Percentiles rank a stretch among this genome's conserved stretches.
Evolutionary conservation across 192 early-diverging fungal genomes (phyloP).

Genomic region (Radiomyces spectabilis): DNA sequence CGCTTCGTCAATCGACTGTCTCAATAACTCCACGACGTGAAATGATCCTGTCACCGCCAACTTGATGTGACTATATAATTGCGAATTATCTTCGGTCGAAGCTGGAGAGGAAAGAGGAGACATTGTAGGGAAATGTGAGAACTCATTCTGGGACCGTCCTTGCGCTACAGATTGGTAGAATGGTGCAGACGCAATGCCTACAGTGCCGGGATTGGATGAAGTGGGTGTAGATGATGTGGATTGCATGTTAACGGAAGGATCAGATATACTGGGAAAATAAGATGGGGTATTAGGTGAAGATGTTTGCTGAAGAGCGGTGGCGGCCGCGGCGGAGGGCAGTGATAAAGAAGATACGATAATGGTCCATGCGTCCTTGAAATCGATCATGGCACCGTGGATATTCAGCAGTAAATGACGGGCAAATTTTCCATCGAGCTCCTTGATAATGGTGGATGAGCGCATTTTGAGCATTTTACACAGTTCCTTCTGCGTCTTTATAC

Average conservation of each 20-base stretch:
- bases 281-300: slow-evolving; percentile 2
- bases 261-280: background rate
- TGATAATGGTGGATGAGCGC: too few relatives aligned
- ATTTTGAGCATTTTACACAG: too few relatives aligned
- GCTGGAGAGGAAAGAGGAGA: background rate
- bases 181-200: background rate
- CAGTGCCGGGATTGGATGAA: background rate
- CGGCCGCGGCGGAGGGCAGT: background rate
- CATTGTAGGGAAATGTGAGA: background rate
- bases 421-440: slow-evolving; percentile 16
- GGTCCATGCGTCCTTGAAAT: slow-evolving; percentile 20
- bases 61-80: slow-evolving; percentile 15
- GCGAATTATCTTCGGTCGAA: slow-evolving; percentile 3
- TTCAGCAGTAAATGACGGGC: slow-evolving; percentile 10
- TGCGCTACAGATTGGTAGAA: background rate
- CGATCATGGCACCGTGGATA: slow-evolving; percentile 12
- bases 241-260: background rate
- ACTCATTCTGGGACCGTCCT: background rate
- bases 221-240: slow-evolving; percentile 4
- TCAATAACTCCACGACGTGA: slow-evolving; percentile 8
- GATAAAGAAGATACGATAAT: slow-evolving; percentile 1
- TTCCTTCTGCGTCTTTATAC: too few relatives aligned
- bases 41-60: slow-evolving; percentile 12
- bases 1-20: slow-evolving; percentile 3
- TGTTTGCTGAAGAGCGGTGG: background rate